These are phyloP conservation scores for Jasminum sambac DNA, from an alignment of 257 asterid species.

Conservation along the genomic window DNA sequence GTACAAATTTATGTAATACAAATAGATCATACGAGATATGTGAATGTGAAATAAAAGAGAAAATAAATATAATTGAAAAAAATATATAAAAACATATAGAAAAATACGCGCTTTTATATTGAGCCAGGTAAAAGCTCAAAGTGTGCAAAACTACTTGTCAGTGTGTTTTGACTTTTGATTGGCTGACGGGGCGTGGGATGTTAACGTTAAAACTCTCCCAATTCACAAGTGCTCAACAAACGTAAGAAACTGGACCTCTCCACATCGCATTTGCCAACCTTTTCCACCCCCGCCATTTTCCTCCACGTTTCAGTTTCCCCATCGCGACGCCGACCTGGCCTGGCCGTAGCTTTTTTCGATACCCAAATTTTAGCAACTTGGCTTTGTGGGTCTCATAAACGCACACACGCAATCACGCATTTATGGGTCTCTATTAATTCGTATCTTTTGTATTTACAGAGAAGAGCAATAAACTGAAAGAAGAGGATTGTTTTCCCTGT, in stretches of 20 bases:
- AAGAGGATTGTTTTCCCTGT: conserved; percentile 26
- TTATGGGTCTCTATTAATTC: background rate
- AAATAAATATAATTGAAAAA: too few species aligned
- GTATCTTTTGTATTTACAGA: conserved; percentile 26
- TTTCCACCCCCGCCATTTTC: background rate
- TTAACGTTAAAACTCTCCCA: conserved; percentile 21
- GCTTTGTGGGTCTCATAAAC: conserved; percentile 26
- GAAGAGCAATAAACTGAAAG: conserved; percentile 12
- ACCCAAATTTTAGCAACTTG: conserved; percentile 8
- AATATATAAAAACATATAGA: too few species aligned
- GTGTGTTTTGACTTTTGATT: too few species aligned
- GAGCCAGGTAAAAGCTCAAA: too few species aligned
- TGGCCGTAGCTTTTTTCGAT: conserved; percentile 4
- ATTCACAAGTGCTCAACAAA: conserved; percentile 2
- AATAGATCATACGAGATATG: too few species aligned
- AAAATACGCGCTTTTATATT: too few species aligned
- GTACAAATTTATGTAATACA: too few species aligned
- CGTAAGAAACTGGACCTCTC: conserved; percentile 18
- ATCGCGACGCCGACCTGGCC: conserved; percentile 31
- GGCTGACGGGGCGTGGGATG: conserved; percentile 23
- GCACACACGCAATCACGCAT: background rate
- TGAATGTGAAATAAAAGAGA: too few species aligned
- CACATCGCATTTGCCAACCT: conserved; percentile 30
- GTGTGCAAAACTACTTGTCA: too few species aligned
- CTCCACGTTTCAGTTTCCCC: conserved; percentile 38